phyloP scores from a whole-genome alignment of 2,329 filamentous ascomycete species.

The Trichoderma polysporum region DNA sequence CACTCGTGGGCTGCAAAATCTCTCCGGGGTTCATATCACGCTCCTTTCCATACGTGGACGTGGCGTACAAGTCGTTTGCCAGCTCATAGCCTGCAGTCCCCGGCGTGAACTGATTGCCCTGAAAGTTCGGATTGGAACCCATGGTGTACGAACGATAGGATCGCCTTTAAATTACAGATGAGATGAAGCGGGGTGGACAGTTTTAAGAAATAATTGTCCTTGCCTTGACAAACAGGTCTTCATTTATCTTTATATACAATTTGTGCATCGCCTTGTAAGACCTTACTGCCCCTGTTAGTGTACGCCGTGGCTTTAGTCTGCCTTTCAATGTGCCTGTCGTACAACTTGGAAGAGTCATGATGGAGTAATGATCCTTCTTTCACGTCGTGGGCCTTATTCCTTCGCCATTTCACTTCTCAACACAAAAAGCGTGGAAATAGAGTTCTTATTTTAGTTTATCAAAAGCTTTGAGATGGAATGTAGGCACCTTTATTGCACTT shows the following conservation, averaged over 20 bases:
- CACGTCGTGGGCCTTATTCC: not conserved
- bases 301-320: no score
- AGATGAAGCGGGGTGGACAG: not conserved
- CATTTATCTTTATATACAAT: not conserved
- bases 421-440: not conserved
- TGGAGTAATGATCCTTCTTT: not conserved
- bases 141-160: not conserved
- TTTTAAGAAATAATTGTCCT: not conserved
- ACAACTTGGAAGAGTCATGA: no score
- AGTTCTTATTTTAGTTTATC: not conserved
- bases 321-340: no score
- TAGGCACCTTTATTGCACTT: not conserved
- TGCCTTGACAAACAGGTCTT: no score
- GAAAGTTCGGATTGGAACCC: not conserved
- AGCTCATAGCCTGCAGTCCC: not conserved
- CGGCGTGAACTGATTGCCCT: not conserved
- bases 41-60: conserved; percentile 1
- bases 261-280: not conserved
- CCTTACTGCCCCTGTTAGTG: no score
- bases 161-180: not conserved
- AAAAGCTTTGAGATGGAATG: conserved; percentile 2
- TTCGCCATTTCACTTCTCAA: not conserved
- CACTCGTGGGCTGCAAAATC: not conserved
- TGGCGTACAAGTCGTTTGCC: conserved; percentile 2
- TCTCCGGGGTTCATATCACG: conserved; percentile 7